Percentiles rank a stretch among this genome's conserved stretches.
Evolutionary conservation across 2,329 filamentous ascomycete genomes (phyloP).

Genomic region (Corynespora cassiicola): DNA sequence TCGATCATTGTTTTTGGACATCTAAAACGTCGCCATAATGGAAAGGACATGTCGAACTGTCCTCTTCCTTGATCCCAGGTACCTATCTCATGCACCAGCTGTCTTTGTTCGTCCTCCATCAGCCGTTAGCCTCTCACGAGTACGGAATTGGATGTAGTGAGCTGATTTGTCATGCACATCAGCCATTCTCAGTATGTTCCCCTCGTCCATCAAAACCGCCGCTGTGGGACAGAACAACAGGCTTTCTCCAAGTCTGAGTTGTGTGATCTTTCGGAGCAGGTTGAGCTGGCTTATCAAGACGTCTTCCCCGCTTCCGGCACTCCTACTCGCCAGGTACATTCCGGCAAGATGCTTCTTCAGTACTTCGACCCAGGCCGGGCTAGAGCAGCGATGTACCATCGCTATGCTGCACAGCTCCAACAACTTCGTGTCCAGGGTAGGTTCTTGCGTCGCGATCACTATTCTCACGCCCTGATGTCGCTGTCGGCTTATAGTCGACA

Average conservation of each 20-base stretch:
- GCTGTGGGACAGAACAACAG: constrained; percentile 57
- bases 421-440: constrained; percentile 69
- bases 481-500: constrained; percentile 71
- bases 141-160: constrained; percentile 48
- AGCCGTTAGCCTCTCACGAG: constrained; percentile 49
- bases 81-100: too few relatives aligned
- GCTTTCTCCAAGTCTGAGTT: constrained; percentile 54
- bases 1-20: too few relatives aligned
- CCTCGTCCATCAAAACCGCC: constrained; percentile 31
- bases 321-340: constrained; percentile 20
- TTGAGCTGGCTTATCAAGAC: constrained; percentile 20
- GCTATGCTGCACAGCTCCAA: constrained; percentile 73
- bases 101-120: constrained; percentile 53
- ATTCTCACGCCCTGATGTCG: constrained; percentile 71
- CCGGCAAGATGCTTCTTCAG: constrained; percentile 58
- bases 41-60: too few relatives aligned
- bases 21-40: too few relatives aligned
- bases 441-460: constrained; percentile 77
- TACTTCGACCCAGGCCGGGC: constrained; percentile 65
- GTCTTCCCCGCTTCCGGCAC: constrained; percentile 9
- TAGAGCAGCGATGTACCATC: constrained; percentile 73
- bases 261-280: constrained; percentile 54
- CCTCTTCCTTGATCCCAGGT: too few relatives aligned
- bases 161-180: constrained; percentile 2
- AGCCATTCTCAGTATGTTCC: constrained; percentile 10